Percentiles rank a stretch among this genome's conserved stretches.
Evolutionary conservation across 805 yeast genomes (phyloP).

Genomic region (Jamesozyma rosinii): DNA sequence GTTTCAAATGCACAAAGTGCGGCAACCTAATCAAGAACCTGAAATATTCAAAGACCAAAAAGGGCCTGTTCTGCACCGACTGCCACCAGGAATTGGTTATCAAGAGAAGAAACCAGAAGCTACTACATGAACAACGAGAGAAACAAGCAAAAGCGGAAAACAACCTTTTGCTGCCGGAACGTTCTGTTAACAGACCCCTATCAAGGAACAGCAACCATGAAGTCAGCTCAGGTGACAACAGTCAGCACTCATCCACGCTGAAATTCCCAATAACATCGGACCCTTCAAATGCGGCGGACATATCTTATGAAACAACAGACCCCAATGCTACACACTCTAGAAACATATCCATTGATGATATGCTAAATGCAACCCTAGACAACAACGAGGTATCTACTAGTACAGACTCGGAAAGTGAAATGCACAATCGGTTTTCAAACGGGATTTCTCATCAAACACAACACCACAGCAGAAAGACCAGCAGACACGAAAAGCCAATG

Average conservation of each 20-base stretch:
- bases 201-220: background rate
- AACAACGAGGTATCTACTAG: constrained; percentile 8
- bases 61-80: constrained; percentile 84
- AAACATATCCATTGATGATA: constrained; percentile 17
- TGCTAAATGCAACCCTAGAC: constrained; percentile 18
- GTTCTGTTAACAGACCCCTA: background rate
- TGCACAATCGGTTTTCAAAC: no score
- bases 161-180: background rate
- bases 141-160: background rate
- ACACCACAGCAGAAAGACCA: background rate
- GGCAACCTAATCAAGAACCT: constrained; percentile 77
- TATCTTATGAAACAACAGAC: background rate
- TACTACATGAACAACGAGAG: background rate
- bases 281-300: background rate
- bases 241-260: background rate
- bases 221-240: background rate
- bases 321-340: constrained; percentile 6
- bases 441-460: no score
- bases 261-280: background rate
- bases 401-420: background rate
- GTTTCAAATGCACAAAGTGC: constrained; percentile 87
- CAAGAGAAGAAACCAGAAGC: constrained; percentile 25
- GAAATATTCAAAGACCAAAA: constrained; percentile 84
- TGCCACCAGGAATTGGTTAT: constrained; percentile 81
- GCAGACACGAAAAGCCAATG: background rate